Evolutionary conservation across 2,329 filamentous ascomycete species (phyloP).

Genomic region (Alternaria sp.): DNA sequence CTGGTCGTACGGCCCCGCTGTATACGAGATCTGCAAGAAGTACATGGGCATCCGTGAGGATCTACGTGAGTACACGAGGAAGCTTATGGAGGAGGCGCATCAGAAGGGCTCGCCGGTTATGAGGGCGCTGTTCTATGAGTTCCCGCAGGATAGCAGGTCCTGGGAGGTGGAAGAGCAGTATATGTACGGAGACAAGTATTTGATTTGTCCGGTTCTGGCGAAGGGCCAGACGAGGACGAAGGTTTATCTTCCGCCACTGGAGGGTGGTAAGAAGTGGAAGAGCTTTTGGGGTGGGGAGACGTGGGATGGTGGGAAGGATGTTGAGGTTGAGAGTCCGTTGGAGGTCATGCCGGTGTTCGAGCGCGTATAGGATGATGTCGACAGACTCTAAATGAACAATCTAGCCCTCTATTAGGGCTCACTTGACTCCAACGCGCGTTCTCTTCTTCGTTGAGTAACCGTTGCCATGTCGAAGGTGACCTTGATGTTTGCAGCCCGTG

Average conservation of each 20-base stretch:
- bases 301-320: slow-evolving; percentile 49
- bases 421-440: background rate
- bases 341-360: slow-evolving; percentile 58
- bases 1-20: slow-evolving; percentile 68
- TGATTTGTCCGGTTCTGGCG: slow-evolving; percentile 64
- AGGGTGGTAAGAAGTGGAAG: slow-evolving; percentile 51
- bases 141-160: slow-evolving; percentile 59
- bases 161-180: slow-evolving; percentile 69
- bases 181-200: slow-evolving; percentile 67
- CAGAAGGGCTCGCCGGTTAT: slow-evolving; percentile 67
- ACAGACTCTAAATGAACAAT: background rate
- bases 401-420: background rate
- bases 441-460: background rate
- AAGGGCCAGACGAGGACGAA: slow-evolving; percentile 53
- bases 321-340: slow-evolving; percentile 55
- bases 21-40: slow-evolving; percentile 65
- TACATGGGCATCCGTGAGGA: slow-evolving; percentile 66
- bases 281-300: slow-evolving; percentile 43
- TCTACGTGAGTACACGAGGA: slow-evolving; percentile 64
- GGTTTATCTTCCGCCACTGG: slow-evolving; percentile 60
- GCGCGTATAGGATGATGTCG: background rate
- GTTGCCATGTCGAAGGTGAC: background rate
- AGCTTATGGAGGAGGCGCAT: slow-evolving; percentile 66
- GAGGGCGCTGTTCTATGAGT: slow-evolving; percentile 68
- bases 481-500: background rate